Conservation (phyloP, 305 asterid genomes). For the Solanum hybrid region DNA sequence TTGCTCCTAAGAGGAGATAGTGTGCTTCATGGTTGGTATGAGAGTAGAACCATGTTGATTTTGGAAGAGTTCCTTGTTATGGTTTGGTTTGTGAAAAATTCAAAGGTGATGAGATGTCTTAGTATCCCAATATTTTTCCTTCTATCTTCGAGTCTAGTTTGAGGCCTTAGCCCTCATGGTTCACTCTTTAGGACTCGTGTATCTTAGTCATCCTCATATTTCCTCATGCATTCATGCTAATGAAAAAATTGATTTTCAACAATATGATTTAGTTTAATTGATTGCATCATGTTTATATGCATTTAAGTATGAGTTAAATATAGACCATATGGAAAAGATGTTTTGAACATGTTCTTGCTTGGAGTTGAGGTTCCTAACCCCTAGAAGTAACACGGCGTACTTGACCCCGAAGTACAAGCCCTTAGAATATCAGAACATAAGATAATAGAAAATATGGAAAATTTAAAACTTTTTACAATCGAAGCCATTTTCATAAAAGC, state of each 20-base stretch:
- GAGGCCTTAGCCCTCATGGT: not conserved
- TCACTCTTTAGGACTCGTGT: not conserved
- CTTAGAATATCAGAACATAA: too few species aligned
- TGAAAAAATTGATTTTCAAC: not conserved
- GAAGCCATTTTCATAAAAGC: too few species aligned
- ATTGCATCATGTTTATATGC: not conserved
- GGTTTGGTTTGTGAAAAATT: not conserved
- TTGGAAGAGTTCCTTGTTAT: not conserved
- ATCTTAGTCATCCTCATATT: not conserved
- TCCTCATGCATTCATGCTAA: not conserved
- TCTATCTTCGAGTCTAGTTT: not conserved
- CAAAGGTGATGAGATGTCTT: not conserved
- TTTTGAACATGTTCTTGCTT: too few species aligned
- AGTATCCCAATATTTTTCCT: not conserved
- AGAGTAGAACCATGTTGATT: not conserved
- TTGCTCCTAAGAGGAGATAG: not conserved
- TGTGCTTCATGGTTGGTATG: not conserved
- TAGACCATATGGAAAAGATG: not conserved
- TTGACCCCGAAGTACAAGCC: too few species aligned
- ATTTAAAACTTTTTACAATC: too few species aligned
- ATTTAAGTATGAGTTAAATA: not conserved
- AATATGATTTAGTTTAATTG: not conserved
- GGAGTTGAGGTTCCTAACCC: not conserved
- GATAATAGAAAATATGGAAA: too few species aligned
- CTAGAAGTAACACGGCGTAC: too few species aligned